Evolutionary conservation across 2,329 filamentous ascomycete genomes (phyloP).

Genomic region (Aphanocladium album): DNA sequence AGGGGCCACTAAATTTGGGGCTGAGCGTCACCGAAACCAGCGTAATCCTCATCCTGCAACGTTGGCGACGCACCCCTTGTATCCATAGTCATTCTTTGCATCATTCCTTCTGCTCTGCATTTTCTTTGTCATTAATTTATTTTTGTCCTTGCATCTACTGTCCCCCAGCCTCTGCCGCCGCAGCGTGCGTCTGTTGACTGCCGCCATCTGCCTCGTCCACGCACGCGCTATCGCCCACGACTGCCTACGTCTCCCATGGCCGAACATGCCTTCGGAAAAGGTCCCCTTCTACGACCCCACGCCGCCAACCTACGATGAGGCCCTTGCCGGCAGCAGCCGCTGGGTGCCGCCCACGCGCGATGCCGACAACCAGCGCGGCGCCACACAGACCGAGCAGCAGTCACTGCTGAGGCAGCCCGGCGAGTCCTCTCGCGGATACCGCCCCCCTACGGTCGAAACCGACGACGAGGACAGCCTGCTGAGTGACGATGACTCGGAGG

Average conservation of each 20-base stretch:
- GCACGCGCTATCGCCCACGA: neutral
- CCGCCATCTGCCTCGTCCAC: neutral
- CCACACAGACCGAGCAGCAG: slow-evolving; percentile 70
- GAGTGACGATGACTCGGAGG: slow-evolving; percentile 49
- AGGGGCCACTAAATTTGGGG: slow-evolving; percentile 10
- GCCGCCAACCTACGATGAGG: slow-evolving; percentile 40
- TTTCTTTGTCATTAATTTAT: neutral
- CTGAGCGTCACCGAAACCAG: slow-evolving; percentile 4
- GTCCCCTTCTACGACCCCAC: slow-evolving; percentile 38
- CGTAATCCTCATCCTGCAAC: neutral
- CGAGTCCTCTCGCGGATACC: slow-evolving; percentile 56
- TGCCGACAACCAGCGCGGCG: slow-evolving; percentile 51
- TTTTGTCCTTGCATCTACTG: too few species aligned
- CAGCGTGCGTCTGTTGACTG: too few species aligned
- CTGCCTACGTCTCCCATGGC: too few species aligned
- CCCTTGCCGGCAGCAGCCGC: slow-evolving; percentile 31
- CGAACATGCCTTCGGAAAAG: slow-evolving; percentile 34
- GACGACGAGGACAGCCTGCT: slow-evolving; percentile 62
- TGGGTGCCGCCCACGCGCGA: slow-evolving; percentile 28
- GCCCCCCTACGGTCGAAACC: slow-evolving; percentile 72
- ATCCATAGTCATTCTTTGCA: neutral
- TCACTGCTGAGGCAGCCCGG: slow-evolving; percentile 60
- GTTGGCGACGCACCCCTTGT: neutral
- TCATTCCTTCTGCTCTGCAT: neutral
- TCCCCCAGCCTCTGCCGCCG: too few species aligned